Evolutionary conservation across 1,284 basidiomycete species (phyloP), one percentile per base, ranked within the genome.

Genomic region (Tilletia indica): DNA sequence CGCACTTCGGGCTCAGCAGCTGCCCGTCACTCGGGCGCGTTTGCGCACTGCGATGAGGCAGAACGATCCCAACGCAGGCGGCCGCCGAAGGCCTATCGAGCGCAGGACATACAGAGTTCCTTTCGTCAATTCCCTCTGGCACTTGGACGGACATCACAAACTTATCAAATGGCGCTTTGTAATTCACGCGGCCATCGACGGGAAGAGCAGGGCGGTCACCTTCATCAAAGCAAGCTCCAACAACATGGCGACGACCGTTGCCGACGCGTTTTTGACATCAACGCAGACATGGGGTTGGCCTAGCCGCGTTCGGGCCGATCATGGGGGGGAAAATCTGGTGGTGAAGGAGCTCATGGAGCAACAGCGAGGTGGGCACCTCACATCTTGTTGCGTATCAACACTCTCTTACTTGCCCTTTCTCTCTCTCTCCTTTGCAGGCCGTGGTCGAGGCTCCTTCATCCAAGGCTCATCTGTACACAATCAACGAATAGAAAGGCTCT

Each of bases 61-160:
- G 6, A 5, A 12, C 42, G 6, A 5, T 45, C 6, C 42, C 5
- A 45, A 45, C n/a, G n/a, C n/a, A n/a, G n/a, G n/a, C n/a, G n/a
- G n/a, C n/a, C 54, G 54, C 25, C 54, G 54, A 8, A 8, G 21
- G 9, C 54, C 54, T 8, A 21, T 58, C 8, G 12, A 58, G 54
- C 9, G 58, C 6, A 14, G 58, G 21, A 31, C 21, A 6, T 61
- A 61, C 58, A 12, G 36, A 4, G 58, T 61, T 5, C 58, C 58
- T 6, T 61, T 61, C 31, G 58, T 61, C 58, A 61, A 61, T 25
- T 61, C 58, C 5, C 58, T 61, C 4, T 61, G 58, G 58, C 58
- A 61, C 31, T 8, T 61, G 9, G 58, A 61, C 34, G 58, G 58
- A 6, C n/a, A 61, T 36, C 58, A 61, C 58, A 61, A 61, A 36